Base-by-base conservation (phyloP, 2,329 filamentous ascomycete species). In the Talaromyces atroroseus region DNA sequence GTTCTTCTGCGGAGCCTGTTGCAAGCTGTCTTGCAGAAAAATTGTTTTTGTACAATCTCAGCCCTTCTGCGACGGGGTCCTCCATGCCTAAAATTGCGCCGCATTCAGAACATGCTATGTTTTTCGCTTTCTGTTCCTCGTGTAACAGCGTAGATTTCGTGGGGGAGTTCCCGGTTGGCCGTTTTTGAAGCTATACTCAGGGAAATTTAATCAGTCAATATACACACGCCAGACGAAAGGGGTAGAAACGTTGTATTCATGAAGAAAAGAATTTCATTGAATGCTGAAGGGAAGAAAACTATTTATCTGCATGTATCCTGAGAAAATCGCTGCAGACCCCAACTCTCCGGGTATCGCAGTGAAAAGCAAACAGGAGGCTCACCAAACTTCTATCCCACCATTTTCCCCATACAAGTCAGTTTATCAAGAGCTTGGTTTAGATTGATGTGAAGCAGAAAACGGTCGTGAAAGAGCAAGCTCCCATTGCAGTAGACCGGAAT, bases 41-140 rank as follows among this genome's bases (percentile, higher is more conserved):
- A 50, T 70, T 73, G 62, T 78, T 77, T 64, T 82, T 82, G 63
- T 75, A 77, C 29, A 82, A 66, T 51, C 77, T 71, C 68, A 73
- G 78, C 46, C 80, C 80, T 42, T 72, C 60, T 21, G 65, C 68
- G 4, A 74, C 66, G 1, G 66, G 55, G 29, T 73, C 66, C 59
- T 82, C 78, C 38, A 74, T 61, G 32, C 68, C 74, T 16, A 76
- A 61, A 5, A 64, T 59, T 12, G 61, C 45, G 26, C 61, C 57
- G 60, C 74, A 76, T 2, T 61, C 56, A 10, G 54, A 49, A 50
- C 73, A 76, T 20, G 58, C 52, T 24, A 75, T 49, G 26, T 59
- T 65, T 11, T 26, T 55, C 58, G 34, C 23, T 18, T 29, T 36
- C 56, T 44, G 49, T 68, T 61, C 45, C n/a, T 29, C 23, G n/a